A percentile compares a stretch with the other conserved stretches of the same genome.
phyloP scores from a whole-genome alignment of 495 filamentous ascomycete genomes.

The Tuber calosporum region DNA sequence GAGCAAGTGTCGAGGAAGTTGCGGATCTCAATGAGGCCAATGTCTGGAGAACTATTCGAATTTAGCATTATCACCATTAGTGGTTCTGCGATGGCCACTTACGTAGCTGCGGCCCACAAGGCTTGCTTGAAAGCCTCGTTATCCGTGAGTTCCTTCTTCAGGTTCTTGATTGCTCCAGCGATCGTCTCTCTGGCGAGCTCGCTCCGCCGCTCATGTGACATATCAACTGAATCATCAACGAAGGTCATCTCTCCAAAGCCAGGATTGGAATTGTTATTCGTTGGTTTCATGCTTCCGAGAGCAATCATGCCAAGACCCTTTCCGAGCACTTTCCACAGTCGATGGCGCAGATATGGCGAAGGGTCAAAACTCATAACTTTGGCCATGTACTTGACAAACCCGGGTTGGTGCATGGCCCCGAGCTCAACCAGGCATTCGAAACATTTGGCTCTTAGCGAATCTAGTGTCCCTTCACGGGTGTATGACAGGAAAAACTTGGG shows the following conservation, averaged over 20 bases:
- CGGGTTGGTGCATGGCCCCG: conserved; percentile 57
- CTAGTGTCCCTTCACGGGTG: conserved; percentile 65
- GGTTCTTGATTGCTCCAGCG: conserved; percentile 62
- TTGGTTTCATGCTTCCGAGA: conserved; percentile 54
- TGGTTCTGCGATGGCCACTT: conserved; percentile 10
- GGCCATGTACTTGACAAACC: conserved; percentile 63
- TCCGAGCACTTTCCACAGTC: conserved; percentile 60
- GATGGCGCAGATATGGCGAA: conserved; percentile 70
- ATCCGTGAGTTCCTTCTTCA: conserved; percentile 62
- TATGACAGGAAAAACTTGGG: conserved; percentile 67
- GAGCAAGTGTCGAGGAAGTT: conserved; percentile 69
- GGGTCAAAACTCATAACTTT: conserved; percentile 64
- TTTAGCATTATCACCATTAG: background rate
- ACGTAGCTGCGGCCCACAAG: conserved; percentile 66
- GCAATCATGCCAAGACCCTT: conserved; percentile 71
- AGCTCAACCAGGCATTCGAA: conserved; percentile 75
- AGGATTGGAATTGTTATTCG: conserved; percentile 36
- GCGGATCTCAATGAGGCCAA: conserved; percentile 64
- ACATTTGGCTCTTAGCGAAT: conserved; percentile 71
- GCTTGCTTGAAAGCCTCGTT: conserved; percentile 58
- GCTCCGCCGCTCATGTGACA: conserved; percentile 60
- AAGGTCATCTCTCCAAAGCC: conserved; percentile 64
- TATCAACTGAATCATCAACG: conserved; percentile 59
- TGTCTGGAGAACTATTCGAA: conserved; percentile 51
- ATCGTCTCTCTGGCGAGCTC: conserved; percentile 68